phyloP scores from a whole-genome alignment of 371 early-diverging fungal species.

The Lichtheimia hyalospora region DNA sequence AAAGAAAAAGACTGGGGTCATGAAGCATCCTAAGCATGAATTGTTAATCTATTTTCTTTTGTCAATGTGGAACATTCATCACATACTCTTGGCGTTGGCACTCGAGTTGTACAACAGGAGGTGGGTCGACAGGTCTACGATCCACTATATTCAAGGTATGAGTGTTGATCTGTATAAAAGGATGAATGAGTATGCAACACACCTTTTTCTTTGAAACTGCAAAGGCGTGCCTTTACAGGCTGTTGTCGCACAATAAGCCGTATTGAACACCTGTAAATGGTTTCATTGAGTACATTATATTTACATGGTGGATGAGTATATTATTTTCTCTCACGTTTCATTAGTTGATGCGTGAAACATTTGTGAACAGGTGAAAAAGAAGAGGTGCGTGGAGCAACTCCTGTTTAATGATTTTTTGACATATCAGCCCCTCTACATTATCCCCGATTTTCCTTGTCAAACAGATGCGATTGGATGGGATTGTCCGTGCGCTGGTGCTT shows the following conservation, averaged over 20 bases:
- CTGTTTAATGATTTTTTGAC: too few species aligned
- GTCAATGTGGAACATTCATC: not conserved
- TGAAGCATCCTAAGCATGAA: not conserved
- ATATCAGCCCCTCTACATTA: too few species aligned
- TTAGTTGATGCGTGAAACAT: too few species aligned
- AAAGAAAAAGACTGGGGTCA: not conserved
- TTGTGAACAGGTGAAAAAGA: too few species aligned
- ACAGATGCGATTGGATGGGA: too few species aligned
- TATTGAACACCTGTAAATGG: not conserved
- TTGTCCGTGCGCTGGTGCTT: too few species aligned
- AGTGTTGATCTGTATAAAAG: not conserved
- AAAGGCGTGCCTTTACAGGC: not conserved
- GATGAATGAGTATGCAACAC: not conserved
- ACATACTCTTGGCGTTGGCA: not conserved
- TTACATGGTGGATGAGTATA: too few species aligned
- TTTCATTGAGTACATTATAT: not conserved
- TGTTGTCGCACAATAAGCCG: conserved; percentile 2
- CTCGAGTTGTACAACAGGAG: not conserved
- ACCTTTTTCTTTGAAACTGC: conserved; percentile 2
- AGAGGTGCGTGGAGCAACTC: too few species aligned
- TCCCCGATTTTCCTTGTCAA: too few species aligned
- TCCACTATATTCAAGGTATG: not conserved
- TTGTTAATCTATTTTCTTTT: not conserved
- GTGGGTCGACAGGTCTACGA: conserved; percentile 5
- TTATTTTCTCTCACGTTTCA: too few species aligned